These are phyloP conservation scores for Rhododendron mucronatum DNA, from an alignment of 148 eudicot genomes.

Conservation along the genomic window DNA sequence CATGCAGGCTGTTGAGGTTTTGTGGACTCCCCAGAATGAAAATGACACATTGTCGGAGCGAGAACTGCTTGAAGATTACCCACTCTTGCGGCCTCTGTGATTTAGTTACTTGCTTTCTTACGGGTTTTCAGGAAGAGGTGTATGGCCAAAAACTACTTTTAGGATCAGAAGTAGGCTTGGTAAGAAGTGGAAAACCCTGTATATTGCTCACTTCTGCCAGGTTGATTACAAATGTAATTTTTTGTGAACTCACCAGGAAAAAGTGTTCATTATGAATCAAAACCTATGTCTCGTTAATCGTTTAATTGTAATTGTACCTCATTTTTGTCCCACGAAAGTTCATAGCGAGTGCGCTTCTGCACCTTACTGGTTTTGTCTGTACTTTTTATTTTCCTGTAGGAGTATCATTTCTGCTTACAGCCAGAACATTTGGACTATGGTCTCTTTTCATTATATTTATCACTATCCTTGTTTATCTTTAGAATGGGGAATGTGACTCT, in stretches of 20 bases:
- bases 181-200: neutral
- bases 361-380: neutral
- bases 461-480: neutral
- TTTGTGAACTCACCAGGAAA: neutral
- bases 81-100: conserved; percentile 61
- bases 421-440: neutral
- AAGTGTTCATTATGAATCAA: neutral
- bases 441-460: neutral
- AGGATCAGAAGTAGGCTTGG: neutral
- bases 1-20: conserved; percentile 74
- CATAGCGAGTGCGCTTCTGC: neutral
- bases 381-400: neutral
- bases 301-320: neutral
- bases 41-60: conserved; percentile 68
- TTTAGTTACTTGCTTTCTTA: neutral
- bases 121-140: neutral
- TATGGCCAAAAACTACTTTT: neutral
- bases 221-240: neutral
- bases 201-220: neutral
- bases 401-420: neutral
- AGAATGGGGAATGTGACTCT: neutral
- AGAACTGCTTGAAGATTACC: conserved; percentile 73
- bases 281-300: neutral
- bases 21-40: conserved; percentile 83
- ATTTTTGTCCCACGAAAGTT: neutral